Evolutionary conservation across 1,284 basidiomycete genomes (phyloP).

Genomic region (Abortiporus biennis): DNA sequence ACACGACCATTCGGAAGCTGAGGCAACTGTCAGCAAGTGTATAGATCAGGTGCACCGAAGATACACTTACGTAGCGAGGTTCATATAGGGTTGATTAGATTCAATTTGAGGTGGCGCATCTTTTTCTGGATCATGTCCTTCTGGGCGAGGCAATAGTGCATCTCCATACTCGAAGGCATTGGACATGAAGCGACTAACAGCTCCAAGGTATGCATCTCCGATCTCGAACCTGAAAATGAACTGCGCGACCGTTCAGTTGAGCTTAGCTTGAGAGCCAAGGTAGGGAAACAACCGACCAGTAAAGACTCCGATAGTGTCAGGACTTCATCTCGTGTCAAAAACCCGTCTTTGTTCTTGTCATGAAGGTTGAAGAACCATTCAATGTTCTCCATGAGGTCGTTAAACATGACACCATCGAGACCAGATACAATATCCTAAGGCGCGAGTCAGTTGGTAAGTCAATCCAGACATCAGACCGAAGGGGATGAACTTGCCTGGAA

Average conservation of each 20-base stretch:
- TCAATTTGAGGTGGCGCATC: slow-evolving; percentile 42
- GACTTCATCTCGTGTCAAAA: slow-evolving; percentile 93
- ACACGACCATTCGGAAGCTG: slow-evolving; percentile 95
- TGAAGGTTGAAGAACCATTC: slow-evolving; percentile 98
- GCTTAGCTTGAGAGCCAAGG: neutral
- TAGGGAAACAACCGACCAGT: slow-evolving; percentile 48
- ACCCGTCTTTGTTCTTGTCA: slow-evolving; percentile 94
- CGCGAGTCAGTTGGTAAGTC: neutral
- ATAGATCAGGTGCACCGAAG: no score
- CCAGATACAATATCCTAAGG: slow-evolving; percentile 84
- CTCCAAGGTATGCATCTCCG: slow-evolving; percentile 94
- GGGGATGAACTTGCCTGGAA: slow-evolving; percentile 58
- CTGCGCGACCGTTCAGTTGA: slow-evolving; percentile 31
- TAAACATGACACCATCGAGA: slow-evolving; percentile 89
- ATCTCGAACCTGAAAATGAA: slow-evolving; percentile 98
- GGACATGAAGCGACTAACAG: slow-evolving; percentile 93
- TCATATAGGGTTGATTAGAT: slow-evolving; percentile 83
- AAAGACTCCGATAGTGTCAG: slow-evolving; percentile 93
- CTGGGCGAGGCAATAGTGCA: slow-evolving; percentile 59
- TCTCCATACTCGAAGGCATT: slow-evolving; percentile 97
- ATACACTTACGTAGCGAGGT: slow-evolving; percentile 64
- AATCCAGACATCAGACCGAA: neutral
- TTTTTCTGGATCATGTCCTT: slow-evolving; percentile 35
- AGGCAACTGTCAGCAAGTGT: neutral
- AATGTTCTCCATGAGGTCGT: slow-evolving; percentile 96